Percentiles rank a stretch among this genome's conserved stretches.
Evolutionary conservation across 192 early-diverging fungal genomes (phyloP).

Genomic region (Entomortierella beljakovae): DNA sequence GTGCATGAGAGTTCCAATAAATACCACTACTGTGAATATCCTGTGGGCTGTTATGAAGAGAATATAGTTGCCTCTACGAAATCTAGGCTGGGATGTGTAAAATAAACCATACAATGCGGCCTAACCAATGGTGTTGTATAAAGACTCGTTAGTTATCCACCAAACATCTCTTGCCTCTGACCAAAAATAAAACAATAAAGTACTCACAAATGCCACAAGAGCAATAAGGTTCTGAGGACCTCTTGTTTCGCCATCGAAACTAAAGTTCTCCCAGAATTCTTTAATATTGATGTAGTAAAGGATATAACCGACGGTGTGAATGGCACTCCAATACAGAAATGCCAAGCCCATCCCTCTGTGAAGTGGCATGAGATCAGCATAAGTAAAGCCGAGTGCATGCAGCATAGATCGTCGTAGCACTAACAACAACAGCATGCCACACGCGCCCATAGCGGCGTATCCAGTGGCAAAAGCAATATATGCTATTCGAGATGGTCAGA

Average conservation of each 20-base stretch:
- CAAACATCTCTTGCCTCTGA: neutral
- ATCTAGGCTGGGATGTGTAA: slow-evolving; percentile 11
- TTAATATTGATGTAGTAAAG: slow-evolving; percentile 40
- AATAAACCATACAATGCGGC: slow-evolving; percentile 6
- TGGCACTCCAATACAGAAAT: slow-evolving; percentile 29
- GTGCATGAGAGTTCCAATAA: slow-evolving; percentile 48
- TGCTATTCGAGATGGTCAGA: slow-evolving; percentile 2
- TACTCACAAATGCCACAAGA: slow-evolving; percentile 36
- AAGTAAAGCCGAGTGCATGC: slow-evolving; percentile 40
- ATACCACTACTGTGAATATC: slow-evolving; percentile 32
- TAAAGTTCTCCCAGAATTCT: slow-evolving; percentile 33
- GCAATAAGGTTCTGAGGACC: slow-evolving; percentile 50
- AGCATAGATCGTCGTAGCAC: slow-evolving; percentile 46
- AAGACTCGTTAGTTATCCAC: neutral
- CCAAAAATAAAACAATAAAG: neutral
- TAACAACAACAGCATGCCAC: slow-evolving; percentile 29
- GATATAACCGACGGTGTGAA: slow-evolving; percentile 34
- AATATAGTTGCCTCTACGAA: slow-evolving; percentile 22
- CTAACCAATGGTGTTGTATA: too few relatives aligned
- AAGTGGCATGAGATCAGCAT: slow-evolving; percentile 42
- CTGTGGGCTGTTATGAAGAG: slow-evolving; percentile 34
- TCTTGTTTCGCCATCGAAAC: slow-evolving; percentile 44
- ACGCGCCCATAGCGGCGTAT: slow-evolving; percentile 46
- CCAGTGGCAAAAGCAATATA: slow-evolving; percentile 34
- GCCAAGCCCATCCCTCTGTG: slow-evolving; percentile 40